Evolutionary conservation across 2,329 filamentous ascomycete species (phyloP).

Genomic region (Pestalotiopsis sp.): DNA sequence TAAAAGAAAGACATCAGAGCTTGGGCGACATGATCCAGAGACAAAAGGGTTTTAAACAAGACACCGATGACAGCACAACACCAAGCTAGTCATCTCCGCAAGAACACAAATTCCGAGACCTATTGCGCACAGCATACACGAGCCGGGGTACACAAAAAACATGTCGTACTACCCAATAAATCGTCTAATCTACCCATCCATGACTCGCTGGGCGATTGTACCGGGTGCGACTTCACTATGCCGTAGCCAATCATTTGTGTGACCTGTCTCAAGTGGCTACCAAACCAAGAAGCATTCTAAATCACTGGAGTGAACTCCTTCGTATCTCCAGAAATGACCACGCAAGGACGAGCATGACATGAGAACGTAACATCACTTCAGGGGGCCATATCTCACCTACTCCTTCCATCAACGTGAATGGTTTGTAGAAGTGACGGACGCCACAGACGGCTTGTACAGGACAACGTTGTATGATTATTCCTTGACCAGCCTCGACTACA

Average conservation of each 20-base stretch:
- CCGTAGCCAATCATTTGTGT: slow-evolving; percentile 31
- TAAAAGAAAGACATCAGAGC: neutral
- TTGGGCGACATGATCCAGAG: neutral
- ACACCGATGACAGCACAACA: neutral
- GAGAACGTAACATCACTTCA: neutral
- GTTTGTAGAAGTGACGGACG: neutral
- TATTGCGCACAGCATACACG: slow-evolving; percentile 20
- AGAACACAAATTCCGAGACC: slow-evolving; percentile 9
- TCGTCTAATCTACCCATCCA: neutral
- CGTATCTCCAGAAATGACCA: slow-evolving; percentile 14
- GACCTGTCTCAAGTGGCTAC: slow-evolving; percentile 27
- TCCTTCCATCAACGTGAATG: neutral
- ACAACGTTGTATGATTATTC: neutral
- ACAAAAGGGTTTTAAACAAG: neutral
- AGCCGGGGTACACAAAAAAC: slow-evolving; percentile 20
- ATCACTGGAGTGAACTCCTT: neutral
- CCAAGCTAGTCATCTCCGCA: neutral
- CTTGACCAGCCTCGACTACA: neutral
- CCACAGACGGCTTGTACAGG: neutral
- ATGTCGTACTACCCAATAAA: slow-evolving; percentile 22
- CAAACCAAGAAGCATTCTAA: neutral
- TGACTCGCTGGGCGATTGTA: neutral
- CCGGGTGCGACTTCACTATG: slow-evolving; percentile 24
- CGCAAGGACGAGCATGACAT: neutral
- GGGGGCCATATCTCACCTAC: neutral